Percentiles rank a stretch among this genome's conserved stretches.
phyloP scores from a whole-genome alignment of 345 rosid genomes.

The Carallia brachiata region DNA sequence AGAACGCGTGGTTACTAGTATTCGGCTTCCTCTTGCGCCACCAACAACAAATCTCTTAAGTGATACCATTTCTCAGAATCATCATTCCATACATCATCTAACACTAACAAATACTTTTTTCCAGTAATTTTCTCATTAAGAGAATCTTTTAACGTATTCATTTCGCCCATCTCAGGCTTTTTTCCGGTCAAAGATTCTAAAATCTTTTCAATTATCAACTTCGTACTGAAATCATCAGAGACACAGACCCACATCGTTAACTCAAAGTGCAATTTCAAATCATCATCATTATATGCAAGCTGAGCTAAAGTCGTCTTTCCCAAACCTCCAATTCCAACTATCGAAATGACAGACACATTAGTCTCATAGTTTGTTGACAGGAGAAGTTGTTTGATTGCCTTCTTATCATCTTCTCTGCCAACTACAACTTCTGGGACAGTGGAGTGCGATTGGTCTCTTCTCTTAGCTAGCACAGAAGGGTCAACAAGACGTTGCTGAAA shows the following conservation, averaged over 20 bases:
- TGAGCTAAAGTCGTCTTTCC: slow-evolving; percentile 31
- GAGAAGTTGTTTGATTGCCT: neutral
- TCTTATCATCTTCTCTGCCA: slow-evolving; percentile 23
- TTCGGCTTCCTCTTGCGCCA: slow-evolving; percentile 19
- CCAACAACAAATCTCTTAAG: slow-evolving; percentile 8
- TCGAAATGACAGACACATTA: slow-evolving; percentile 21
- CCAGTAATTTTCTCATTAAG: neutral
- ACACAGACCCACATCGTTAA: slow-evolving; percentile 1
- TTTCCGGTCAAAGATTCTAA: slow-evolving; percentile 7
- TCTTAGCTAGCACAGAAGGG: neutral
- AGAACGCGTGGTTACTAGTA: slow-evolving; percentile 23
- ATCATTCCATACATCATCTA: slow-evolving; percentile 29
- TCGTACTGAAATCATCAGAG: slow-evolving; percentile 10
- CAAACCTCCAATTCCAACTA: slow-evolving; percentile 28
- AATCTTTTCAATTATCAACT: slow-evolving; percentile 12
- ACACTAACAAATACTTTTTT: slow-evolving; percentile 18
- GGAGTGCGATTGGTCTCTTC: neutral
- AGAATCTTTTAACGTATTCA: slow-evolving; percentile 8
- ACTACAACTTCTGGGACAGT: slow-evolving; percentile 2
- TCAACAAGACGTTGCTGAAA: neutral
- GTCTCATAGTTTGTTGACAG: neutral
- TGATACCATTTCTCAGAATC: slow-evolving; percentile 10
- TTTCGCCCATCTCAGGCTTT: neutral
- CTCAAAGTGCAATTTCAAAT: slow-evolving; percentile 10
- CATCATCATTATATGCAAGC: slow-evolving; percentile 17